A percentile compares a stretch with the other conserved stretches of the same genome.
Evolutionary conservation across 805 yeast genomes (phyloP).

Genomic region (Ogataea paraovalis): DNA sequence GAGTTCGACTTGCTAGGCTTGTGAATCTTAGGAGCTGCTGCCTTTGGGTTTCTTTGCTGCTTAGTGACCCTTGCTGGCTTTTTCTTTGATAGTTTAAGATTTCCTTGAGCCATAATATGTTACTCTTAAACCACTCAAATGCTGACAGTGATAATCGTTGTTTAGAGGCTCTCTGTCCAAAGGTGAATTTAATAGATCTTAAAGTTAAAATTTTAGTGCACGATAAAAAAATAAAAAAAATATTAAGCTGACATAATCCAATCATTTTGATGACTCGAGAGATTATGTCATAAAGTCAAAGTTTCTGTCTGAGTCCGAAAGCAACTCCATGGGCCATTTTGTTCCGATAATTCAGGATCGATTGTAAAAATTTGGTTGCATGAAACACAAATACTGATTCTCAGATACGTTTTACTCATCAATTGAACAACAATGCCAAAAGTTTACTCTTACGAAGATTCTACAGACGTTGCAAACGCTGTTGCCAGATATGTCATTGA

Average conservation of each 20-base stretch:
- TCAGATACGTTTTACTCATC: too few species aligned
- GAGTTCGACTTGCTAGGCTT: constrained; percentile 61
- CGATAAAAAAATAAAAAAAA: neutral
- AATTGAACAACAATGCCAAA: constrained; percentile 19
- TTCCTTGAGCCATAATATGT: constrained; percentile 67
- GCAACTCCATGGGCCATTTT: neutral
- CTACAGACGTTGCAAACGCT: constrained; percentile 57
- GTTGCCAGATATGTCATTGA: constrained; percentile 62
- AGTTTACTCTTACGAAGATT: constrained; percentile 49
- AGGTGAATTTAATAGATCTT: too few species aligned
- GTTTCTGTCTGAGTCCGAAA: neutral
- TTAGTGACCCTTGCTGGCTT: constrained; percentile 55
- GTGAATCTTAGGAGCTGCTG: constrained; percentile 69
- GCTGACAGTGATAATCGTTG: too few species aligned
- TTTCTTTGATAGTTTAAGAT: constrained; percentile 49
- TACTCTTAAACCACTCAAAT: neutral
- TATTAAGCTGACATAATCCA: too few species aligned
- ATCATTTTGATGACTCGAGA: neutral
- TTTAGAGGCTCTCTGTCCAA: too few species aligned
- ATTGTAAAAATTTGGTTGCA: too few species aligned
- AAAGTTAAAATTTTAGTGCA: too few species aligned
- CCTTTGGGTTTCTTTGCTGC: constrained; percentile 58
- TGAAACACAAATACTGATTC: too few species aligned
- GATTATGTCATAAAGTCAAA: too few species aligned
- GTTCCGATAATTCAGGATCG: neutral